Evolutionary conservation across 352 stramenopile species (phyloP), one percentile per base, ranked within the genome.

Genomic region (Aphanomyces astaci): DNA sequence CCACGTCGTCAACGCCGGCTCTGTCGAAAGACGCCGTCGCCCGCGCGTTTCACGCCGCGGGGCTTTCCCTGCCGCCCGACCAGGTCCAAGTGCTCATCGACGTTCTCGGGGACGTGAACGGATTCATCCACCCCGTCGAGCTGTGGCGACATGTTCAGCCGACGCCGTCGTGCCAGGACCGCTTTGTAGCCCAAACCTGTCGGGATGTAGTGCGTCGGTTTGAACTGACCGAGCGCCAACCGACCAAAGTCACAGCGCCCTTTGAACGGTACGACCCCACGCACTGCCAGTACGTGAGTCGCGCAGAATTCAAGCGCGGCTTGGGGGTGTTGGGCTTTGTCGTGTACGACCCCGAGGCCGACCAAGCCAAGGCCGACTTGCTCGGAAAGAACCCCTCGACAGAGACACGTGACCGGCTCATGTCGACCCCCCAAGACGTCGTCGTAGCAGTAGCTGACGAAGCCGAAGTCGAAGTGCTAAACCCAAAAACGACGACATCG

Each of bases 261-360:
- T 92, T 90, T 69, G 73, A 81, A 11, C 80, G 76, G 24, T 87
- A 82, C 65, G 84, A 92, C 59, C 74, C 78, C 24, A 36, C 55
- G 2, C 67, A 72, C 10, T 78, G 66, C 64, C 78, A 81, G 0
- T 75, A 73, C 52, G 70, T 92, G 28, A 86, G 73, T 46, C 73
- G 84, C 25, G 80, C 76, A 3, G 78, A 85, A 31, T 92, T 92
- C 67, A 86, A 88, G 48, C 77, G 84, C 43, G 81, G 78, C 49
- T 64, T 92, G 7, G 71, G 71, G 22, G 73, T 78, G 4, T 56
- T 90, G 28, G 85, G 85, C 0, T 94, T 92, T 56, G 75, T 89
- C n/a, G 52, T 92, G 15, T 72, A 90, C 33, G 84, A 82, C 54
- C 70, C 87, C 27, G 78, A 89, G 28, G 74, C 76, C 13, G 77